A percentile compares a stretch with the other conserved stretches of the same genome.
These are phyloP conservation scores for Aspergillus cejpii DNA, from an alignment of 2,329 filamentous ascomycete species.

Conservation along the genomic window DNA sequence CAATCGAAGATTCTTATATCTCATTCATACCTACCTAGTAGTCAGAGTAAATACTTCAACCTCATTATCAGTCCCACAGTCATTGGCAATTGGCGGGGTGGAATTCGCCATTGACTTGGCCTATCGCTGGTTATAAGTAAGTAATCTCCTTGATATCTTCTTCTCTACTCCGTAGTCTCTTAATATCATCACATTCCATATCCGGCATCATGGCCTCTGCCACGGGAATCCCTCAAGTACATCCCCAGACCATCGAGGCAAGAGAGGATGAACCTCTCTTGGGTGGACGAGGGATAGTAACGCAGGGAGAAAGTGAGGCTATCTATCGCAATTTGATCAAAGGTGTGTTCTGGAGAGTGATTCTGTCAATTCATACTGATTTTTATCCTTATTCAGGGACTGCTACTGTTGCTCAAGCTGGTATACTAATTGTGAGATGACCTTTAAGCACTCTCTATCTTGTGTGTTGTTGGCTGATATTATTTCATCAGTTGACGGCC, in stretches of 20 bases:
- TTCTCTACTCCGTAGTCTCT: not conserved
- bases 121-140: not conserved
- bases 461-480: not conserved
- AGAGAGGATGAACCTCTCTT: slow-evolving; percentile 64
- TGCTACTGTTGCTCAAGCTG: slow-evolving; percentile 70
- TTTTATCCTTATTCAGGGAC: slow-evolving; percentile 55
- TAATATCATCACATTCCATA: too few species aligned
- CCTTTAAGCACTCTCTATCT: not conserved
- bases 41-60: too few species aligned
- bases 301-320: slow-evolving; percentile 58
- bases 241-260: slow-evolving; percentile 34
- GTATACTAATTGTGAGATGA: slow-evolving; percentile 58
- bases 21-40: too few species aligned
- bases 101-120: not conserved
- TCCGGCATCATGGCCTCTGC: slow-evolving; percentile 60
- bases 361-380: not conserved
- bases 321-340: slow-evolving; percentile 66
- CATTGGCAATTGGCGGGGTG: too few species aligned
- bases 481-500: slow-evolving; percentile 51
- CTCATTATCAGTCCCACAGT: too few species aligned
- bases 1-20: too few species aligned
- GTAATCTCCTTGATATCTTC: not conserved
- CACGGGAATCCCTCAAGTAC: slow-evolving; percentile 57
- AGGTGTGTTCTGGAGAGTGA: slow-evolving; percentile 48
- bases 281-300: slow-evolving; percentile 64